Base-by-base conservation (phyloP, 2,329 filamentous ascomycete species). In the Pseudogymnoascus sp. region DNA sequence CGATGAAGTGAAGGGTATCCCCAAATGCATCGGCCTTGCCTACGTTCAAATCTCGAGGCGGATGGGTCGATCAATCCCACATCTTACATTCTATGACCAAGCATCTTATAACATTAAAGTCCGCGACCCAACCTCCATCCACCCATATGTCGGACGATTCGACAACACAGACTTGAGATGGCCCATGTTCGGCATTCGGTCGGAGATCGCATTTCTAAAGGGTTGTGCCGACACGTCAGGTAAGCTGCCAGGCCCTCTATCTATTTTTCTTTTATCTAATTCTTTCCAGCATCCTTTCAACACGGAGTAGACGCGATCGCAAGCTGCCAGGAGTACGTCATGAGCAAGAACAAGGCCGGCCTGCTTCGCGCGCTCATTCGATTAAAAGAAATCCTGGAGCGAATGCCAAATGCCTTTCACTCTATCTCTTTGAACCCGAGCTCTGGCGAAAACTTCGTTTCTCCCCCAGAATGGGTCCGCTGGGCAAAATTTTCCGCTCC, bases 121-220 rank as follows among this genome's bases (percentile, higher is more conserved):
- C 62, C 74, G 75, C 21, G 80, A 83, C 62, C 74, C 77, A 1
- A 80, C 76, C 1, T 81, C 80, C 0, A 77, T 68, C 0, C 76
- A 78, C 44, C 81, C 81, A 2, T 84, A 83, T 62, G 72, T 82
- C 0, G 80, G 76, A 0, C 73, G 80, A 0, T 81, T 82, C 60
- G 80, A 83, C 59, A 83, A 83, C 60, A 83, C 77, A 15, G 81
- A 83, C 46, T 72, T 83, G 15, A 73, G 81, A 40, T 83, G 81
- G 81, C 78, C 80, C 1, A 78, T 82, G 72, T 83, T 83, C 61
- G 79, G 80, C 11, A 80, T 83, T 66, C 74, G 75, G 19, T 77
- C 80, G 0, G 80, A 83, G 68, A 77, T 81, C 9, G 77, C 80
- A 3, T 83, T 83, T 62, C 73, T 82, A 3, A 81, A 81, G 60